These are phyloP conservation scores for Scenedesmus sp. DNA, from an alignment of 163 green algal genomes.

Conservation along the genomic window DNA sequence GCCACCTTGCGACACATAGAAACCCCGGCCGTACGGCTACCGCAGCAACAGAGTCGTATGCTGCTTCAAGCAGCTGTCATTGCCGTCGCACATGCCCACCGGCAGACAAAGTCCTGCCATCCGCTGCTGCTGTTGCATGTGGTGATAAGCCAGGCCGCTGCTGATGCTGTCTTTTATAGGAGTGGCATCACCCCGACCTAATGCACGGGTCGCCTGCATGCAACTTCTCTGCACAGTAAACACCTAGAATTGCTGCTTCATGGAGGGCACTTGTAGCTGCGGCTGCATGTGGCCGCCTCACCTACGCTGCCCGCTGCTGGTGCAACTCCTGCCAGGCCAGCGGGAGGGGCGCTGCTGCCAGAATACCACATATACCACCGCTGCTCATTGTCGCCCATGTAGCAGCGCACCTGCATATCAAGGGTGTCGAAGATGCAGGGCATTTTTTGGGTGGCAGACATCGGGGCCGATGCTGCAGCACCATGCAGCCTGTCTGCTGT, in stretches of 20 bases:
- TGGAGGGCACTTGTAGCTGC: not conserved
- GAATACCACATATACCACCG: conserved; percentile 98
- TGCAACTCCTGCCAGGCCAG: conserved; percentile 69
- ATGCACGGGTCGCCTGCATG: no score
- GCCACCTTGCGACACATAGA: conserved; percentile 84
- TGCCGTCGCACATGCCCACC: not conserved
- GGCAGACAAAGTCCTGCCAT: conserved; percentile 1
- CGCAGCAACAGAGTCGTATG: not conserved
- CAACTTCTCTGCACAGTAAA: no score
- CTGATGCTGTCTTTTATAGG: no score
- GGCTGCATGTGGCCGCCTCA: conserved; percentile 34
- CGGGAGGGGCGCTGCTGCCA: conserved; percentile 58
- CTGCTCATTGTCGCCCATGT: conserved; percentile 90
- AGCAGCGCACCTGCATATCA: conserved; percentile 82
- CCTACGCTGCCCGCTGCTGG: conserved; percentile 77
- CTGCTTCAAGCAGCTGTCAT: not conserved
- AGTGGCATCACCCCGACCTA: no score
- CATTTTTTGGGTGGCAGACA: not conserved
- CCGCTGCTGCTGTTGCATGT: no score
- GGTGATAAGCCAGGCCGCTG: not conserved
- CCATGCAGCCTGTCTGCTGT: not conserved
- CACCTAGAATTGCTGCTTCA: no score
- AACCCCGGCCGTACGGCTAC: conserved; percentile 69
- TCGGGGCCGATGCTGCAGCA: not conserved
- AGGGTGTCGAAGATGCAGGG: not conserved